phyloP scores from a whole-genome alignment of 306 rosid genomes.

The Vigna radiata region DNA sequence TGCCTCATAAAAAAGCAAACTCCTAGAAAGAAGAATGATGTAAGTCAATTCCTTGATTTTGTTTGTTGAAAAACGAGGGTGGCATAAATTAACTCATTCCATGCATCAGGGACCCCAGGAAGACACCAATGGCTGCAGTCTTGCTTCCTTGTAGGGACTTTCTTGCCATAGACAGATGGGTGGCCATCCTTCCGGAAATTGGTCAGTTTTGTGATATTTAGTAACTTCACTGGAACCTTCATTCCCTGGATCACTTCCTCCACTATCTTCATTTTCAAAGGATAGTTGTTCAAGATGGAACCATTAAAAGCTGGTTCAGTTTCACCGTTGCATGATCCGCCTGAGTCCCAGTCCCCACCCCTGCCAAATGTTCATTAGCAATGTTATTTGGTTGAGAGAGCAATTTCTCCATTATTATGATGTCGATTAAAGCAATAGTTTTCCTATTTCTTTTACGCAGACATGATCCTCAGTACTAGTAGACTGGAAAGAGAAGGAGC shows the following conservation, averaged over 20 bases:
- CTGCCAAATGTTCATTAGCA: conserved; percentile 54
- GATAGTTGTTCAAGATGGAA: conserved; percentile 76
- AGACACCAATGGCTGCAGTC: conserved; percentile 99
- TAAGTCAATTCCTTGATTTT: conserved; percentile 44
- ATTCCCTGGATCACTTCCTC: conserved; percentile 74
- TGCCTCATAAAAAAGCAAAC: conserved; percentile 2
- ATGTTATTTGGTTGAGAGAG: background rate
- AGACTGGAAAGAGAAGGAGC: conserved; percentile 32
- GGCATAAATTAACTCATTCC: conserved; percentile 93
- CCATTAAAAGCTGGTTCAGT: conserved; percentile 74
- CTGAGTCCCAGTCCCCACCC: conserved; percentile 99
- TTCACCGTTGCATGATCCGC: conserved; percentile 96
- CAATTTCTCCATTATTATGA: background rate
- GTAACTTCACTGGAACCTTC: conserved; percentile 73
- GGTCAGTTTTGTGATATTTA: conserved; percentile 89
- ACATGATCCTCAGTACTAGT: background rate
- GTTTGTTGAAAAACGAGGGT: conserved; percentile 60
- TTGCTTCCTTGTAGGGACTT: conserved; percentile 65
- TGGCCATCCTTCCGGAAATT: conserved; percentile 96
- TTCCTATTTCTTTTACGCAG: background rate
- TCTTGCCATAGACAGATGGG: conserved; percentile 77
- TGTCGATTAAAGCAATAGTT: background rate
- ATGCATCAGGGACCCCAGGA: conserved; percentile 95
- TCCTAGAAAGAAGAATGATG: conserved; percentile 16
- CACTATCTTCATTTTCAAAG: conserved; percentile 90